phyloP scores from a whole-genome alignment of 768 basidiomycete genomes.

The Amanita rubescens region DNA sequence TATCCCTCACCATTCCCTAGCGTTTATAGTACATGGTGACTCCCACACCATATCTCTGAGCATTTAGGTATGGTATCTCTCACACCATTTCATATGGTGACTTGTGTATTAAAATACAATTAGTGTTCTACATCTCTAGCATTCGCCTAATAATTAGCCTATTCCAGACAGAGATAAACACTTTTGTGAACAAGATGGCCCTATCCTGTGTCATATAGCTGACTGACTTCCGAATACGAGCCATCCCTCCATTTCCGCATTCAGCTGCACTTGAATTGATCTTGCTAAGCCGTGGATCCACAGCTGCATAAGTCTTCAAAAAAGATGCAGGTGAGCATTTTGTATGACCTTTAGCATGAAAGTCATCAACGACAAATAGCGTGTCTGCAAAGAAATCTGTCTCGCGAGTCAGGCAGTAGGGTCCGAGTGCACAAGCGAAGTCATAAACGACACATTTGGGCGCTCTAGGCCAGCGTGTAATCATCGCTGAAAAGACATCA shows the following conservation, averaged over 20 bases:
- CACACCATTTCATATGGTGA: too few relatives aligned
- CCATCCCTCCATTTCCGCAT: background rate
- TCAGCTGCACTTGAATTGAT: background rate
- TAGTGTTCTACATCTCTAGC: background rate
- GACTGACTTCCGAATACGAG: background rate
- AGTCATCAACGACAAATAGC: background rate
- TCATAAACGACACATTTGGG: background rate
- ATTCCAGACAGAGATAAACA: background rate
- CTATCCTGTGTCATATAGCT: background rate
- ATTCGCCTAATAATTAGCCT: background rate
- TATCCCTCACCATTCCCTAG: too few relatives aligned
- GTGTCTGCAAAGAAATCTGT: background rate
- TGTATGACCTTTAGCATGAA: background rate
- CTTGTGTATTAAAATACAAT: too few relatives aligned
- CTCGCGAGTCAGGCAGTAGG: background rate
- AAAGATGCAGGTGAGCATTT: background rate
- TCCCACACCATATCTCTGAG: too few relatives aligned
- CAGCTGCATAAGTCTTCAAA: background rate
- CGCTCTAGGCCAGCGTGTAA: background rate
- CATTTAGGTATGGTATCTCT: too few relatives aligned
- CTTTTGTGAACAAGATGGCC: background rate
- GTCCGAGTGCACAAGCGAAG: background rate
- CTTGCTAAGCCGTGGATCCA: background rate
- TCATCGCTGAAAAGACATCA: background rate
- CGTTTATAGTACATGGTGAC: too few relatives aligned